Percentiles rank a stretch among this genome's conserved stretches.
phyloP scores from a whole-genome alignment of 2,329 filamentous ascomycete genomes.

The Ilyonectria sp. region DNA sequence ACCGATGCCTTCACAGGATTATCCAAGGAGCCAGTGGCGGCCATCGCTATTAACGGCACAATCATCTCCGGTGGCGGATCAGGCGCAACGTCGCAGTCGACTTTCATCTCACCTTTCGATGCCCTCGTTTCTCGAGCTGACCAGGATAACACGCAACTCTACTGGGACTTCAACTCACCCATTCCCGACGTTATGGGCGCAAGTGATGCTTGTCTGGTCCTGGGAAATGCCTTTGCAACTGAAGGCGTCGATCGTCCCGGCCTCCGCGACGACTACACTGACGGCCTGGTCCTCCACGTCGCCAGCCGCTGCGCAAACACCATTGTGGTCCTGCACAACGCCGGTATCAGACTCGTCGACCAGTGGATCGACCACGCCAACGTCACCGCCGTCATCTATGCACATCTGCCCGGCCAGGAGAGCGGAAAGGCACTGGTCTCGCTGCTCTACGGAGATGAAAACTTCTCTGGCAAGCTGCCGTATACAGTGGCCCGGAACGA shows the following conservation, averaged over 20 bases:
- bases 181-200: background rate
- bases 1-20: background rate
- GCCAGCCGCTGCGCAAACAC: background rate
- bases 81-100: background rate
- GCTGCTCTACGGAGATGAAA: slow-evolving; percentile 70
- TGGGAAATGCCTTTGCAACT: slow-evolving; percentile 11
- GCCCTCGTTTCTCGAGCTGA: slow-evolving; percentile 5
- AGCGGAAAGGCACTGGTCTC: slow-evolving; percentile 69
- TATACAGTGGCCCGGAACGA: slow-evolving; percentile 73
- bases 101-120: slow-evolving; percentile 4
- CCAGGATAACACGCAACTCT: background rate
- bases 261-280: slow-evolving; percentile 17
- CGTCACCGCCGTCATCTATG: slow-evolving; percentile 76
- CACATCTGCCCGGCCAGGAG: slow-evolving; percentile 74
- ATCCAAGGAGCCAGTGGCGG: background rate
- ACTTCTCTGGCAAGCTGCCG: slow-evolving; percentile 70
- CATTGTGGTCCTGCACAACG: background rate
- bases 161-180: background rate
- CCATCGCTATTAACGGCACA: slow-evolving; percentile 12
- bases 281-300: background rate
- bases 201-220: slow-evolving; percentile 13
- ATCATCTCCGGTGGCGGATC: slow-evolving; percentile 16
- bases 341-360: background rate
- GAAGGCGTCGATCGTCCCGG: slow-evolving; percentile 7
- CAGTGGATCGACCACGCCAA: slow-evolving; percentile 54